Evolutionary conservation across 2,329 filamentous ascomycete species (phyloP), one percentile per base, ranked within the genome.

Genomic region (Cadophora luteo-olivacea): DNA sequence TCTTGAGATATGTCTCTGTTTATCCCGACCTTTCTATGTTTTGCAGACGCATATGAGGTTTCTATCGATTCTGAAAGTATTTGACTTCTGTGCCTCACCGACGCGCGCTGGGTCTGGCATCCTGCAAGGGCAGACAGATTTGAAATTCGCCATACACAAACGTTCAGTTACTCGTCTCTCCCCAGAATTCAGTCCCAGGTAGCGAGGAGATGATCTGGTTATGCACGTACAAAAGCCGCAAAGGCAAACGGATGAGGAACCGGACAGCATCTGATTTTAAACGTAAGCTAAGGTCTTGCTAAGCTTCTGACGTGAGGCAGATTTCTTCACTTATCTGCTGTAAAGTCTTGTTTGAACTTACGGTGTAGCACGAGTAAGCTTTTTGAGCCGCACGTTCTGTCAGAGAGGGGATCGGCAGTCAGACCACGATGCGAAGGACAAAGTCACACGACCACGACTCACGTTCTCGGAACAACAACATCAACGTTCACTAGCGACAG

Each of bases 311-410:
- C 9, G 22, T 54, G 24, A 54, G 24, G 24, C 25, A 54, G 11
- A 54, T 32, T 4, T 54, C 14, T 32, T 6, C 19, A 5, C 11
- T 36, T 11, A 19, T 54, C 25, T 14, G 51, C 6, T 4, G 7
- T 32, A 25, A 19, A 54, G 32, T 6, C 51, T 51, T 54, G 22
- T 41, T 14, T n/a, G n/a, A 38, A n/a, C 33, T 41, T 25, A 16
- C 16, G 41, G 11, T 22, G 45, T 19, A 49, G 33, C 41, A 8
- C 32, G 32, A 41, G 55, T 60, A 60, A 60, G 55, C 55, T 60
- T 60, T 60, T 60, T 60, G 33, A 60, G 55, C 55, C 55, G 33
- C 55, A 60, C 9, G 55, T 22, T 60, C n/a, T 41, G 33, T 60
- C 19, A 60, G 9, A 22, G 22, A 60, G 36, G 51, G 14, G 55